Percentiles rank a stretch among this genome's conserved stretches.
phyloP scores from a whole-genome alignment of 2,329 filamentous ascomycete genomes.

The Cryphonectria parasitica region DNA sequence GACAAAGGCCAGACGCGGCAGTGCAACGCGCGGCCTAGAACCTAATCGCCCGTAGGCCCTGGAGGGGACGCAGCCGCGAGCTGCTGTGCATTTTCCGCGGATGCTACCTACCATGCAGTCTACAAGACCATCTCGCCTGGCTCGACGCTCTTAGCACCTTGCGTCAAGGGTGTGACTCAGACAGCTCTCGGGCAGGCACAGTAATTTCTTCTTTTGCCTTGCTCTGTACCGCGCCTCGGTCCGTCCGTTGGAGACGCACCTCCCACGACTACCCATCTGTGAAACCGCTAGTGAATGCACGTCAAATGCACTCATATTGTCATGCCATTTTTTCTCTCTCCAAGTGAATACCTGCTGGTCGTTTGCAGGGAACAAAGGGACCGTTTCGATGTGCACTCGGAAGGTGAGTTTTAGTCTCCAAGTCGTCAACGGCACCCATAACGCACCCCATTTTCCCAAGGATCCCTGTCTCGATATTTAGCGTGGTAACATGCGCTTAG shows the following conservation, averaged over 20 bases:
- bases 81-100: too few species aligned
- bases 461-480: too few species aligned
- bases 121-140: too few species aligned
- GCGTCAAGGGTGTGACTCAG: neutral
- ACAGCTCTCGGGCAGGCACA: neutral
- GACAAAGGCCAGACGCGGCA: too few species aligned
- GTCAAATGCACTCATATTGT: neutral
- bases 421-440: too few species aligned
- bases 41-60: neutral
- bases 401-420: too few species aligned
- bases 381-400: neutral
- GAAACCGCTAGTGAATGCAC: neutral
- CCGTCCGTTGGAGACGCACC: neutral
- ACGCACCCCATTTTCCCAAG: too few species aligned
- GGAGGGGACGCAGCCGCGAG: too few species aligned
- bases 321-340: neutral
- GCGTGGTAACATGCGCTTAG: too few species aligned
- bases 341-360: too few species aligned
- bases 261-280: neutral
- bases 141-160: neutral
- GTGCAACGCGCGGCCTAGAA: neutral
- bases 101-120: neutral
- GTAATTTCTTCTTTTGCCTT: neutral
- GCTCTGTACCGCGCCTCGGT: neutral
- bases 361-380: neutral